phyloP scores from a whole-genome alignment of 2,329 filamentous ascomycete species.

The Simplicillium aogashimaense region DNA sequence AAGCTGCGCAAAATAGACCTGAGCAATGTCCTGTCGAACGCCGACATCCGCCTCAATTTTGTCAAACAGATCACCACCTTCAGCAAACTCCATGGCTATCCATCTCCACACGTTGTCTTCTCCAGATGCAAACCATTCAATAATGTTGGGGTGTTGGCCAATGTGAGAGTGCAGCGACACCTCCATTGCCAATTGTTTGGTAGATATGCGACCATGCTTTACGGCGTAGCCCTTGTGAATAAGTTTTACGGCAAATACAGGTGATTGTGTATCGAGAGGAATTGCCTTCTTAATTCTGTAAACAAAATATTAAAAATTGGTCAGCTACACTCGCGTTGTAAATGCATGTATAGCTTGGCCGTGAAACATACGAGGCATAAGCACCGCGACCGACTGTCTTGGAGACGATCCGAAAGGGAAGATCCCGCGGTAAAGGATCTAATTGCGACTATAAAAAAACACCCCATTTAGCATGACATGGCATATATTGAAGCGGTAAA shows the following conservation, averaged over 20 bases:
- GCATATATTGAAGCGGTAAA: no score
- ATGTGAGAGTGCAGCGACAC: constrained; percentile 83
- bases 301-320: constrained; percentile 11
- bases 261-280: constrained; percentile 56
- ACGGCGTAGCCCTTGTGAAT: constrained; percentile 96
- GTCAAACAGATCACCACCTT: constrained; percentile 94
- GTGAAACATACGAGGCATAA: constrained; percentile 72
- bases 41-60: constrained; percentile 98
- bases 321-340: constrained; percentile 3
- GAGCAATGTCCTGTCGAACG: constrained; percentile 87
- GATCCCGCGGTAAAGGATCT: constrained; percentile 71
- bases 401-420: constrained; percentile 91
- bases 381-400: constrained; percentile 94
- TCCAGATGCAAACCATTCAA: constrained; percentile 81
- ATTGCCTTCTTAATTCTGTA: constrained; percentile 84
- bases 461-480: no score
- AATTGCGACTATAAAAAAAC: constrained; percentile 64
- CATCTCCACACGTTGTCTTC: constrained; percentile 84
- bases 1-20: constrained; percentile 91
- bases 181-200: constrained; percentile 87
- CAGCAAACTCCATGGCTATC: constrained; percentile 97
- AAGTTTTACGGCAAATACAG: constrained; percentile 94
- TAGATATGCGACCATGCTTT: constrained; percentile 76
- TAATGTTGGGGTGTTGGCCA: constrained; percentile 84
- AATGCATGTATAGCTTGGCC: neutral